Percentiles rank a stretch among this genome's conserved stretches.
Evolutionary conservation across 768 basidiomycete species (phyloP).

Genomic region (Leccinum olivaceopallidum): DNA sequence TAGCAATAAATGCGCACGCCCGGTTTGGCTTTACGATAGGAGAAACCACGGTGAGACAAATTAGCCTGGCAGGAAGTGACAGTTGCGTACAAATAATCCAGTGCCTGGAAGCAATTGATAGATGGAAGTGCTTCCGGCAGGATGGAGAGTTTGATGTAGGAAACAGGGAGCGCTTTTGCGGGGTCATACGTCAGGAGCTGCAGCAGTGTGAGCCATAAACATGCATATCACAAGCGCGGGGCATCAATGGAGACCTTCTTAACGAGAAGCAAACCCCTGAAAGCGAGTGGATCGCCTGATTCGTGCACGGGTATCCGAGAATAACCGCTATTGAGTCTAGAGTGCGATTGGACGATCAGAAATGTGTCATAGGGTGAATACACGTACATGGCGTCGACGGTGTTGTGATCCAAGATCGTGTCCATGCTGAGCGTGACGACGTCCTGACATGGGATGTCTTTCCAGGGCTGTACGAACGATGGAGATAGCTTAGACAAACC

Average conservation of each 20-base stretch:
- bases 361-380: slow-evolving; percentile 1
- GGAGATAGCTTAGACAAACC: slow-evolving; percentile 33
- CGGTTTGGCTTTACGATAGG: slow-evolving; percentile 89
- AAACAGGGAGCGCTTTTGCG: slow-evolving; percentile 70
- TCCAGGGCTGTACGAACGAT: neutral
- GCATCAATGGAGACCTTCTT: slow-evolving; percentile 58
- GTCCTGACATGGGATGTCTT: slow-evolving; percentile 47
- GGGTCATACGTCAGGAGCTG: slow-evolving; percentile 91
- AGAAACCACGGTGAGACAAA: slow-evolving; percentile 1
- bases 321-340: slow-evolving; percentile 79
- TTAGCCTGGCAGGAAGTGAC: neutral
- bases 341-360: slow-evolving; percentile 10
- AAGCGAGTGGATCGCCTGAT: slow-evolving; percentile 63
- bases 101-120: slow-evolving; percentile 92
- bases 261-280: slow-evolving; percentile 79
- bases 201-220: neutral
- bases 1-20: slow-evolving; percentile 87
- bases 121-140: slow-evolving; percentile 86
- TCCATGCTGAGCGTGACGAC: slow-evolving; percentile 80
- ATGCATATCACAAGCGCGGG: neutral
- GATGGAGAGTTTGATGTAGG: slow-evolving; percentile 74
- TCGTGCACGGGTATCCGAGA: slow-evolving; percentile 91
- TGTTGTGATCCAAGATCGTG: slow-evolving; percentile 73
- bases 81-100: slow-evolving; percentile 80
- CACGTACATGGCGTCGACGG: slow-evolving; percentile 73